These are phyloP conservation scores for Globisporangium heterothallicum DNA, from an alignment of 352 stramenopile species.

Conservation along the genomic window DNA sequence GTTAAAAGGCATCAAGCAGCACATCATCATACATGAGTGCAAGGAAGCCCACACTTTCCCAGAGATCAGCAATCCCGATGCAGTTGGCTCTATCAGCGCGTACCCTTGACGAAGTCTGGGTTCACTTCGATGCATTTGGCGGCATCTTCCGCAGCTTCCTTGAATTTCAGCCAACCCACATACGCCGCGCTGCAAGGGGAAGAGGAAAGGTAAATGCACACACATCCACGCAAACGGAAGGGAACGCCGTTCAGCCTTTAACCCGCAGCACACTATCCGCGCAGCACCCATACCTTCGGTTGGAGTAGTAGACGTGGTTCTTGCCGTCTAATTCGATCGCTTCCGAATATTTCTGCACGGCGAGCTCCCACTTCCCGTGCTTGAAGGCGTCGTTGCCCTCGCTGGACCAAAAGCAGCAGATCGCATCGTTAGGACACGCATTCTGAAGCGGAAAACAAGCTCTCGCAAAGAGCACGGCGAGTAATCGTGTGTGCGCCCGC, in stretches of 20 bases:
- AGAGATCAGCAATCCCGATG: no score
- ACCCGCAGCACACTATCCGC: not conserved
- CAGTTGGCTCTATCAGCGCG: no score
- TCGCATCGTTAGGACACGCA: not conserved
- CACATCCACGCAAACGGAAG: not conserved
- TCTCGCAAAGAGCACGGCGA: not conserved
- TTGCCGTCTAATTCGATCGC: constrained; percentile 83
- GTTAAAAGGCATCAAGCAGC: constrained; percentile 6
- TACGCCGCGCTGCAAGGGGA: constrained; percentile 68
- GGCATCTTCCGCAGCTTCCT: constrained; percentile 84
- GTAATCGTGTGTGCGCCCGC: not conserved
- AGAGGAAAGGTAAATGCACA: not conserved
- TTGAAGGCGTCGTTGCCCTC: constrained; percentile 96
- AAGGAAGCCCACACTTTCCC: no score
- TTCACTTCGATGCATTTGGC: constrained; percentile 90
- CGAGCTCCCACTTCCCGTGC: constrained; percentile 79
- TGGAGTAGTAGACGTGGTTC: constrained; percentile 94
- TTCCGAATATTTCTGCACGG: constrained; percentile 92
- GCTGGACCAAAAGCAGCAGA: constrained; percentile 20
- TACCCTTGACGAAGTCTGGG: constrained; percentile 91
- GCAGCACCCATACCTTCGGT: constrained; percentile 58
- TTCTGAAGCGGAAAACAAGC: not conserved
- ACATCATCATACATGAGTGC: constrained; percentile 6
- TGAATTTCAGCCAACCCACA: constrained; percentile 51
- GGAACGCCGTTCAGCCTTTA: no score